Conservation (phyloP, 192 early-diverging fungal genomes). For the Borealophlyctis nickersoniae region DNA sequence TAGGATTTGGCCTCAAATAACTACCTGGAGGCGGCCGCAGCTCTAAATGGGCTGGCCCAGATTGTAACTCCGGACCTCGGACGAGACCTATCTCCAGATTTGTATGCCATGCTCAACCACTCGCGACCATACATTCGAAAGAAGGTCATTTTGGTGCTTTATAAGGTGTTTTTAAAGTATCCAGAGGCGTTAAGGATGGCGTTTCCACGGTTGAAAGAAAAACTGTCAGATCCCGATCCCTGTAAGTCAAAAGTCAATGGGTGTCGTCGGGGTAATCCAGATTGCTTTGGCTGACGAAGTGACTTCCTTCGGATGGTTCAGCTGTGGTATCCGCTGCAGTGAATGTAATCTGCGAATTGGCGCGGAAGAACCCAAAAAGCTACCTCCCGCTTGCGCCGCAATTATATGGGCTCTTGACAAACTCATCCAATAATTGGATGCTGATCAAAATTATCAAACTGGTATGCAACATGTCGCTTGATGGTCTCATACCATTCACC, state of each 20-base stretch:
- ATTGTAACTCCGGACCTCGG: constrained; percentile 91
- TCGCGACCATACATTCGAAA: constrained; percentile 93
- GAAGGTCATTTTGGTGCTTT: constrained; percentile 82
- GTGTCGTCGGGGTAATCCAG: no score
- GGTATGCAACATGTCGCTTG: constrained; percentile 39
- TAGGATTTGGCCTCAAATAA: constrained; percentile 86
- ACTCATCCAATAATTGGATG: constrained; percentile 97
- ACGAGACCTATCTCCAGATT: constrained; percentile 80
- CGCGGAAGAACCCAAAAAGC: constrained; percentile 84
- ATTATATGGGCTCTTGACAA: constrained; percentile 84
- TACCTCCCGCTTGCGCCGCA: constrained; percentile 94
- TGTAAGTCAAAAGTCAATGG: constrained; percentile 50
- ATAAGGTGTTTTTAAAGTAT: constrained; percentile 85
- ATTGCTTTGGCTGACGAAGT: background rate
- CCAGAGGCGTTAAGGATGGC: constrained; percentile 75
- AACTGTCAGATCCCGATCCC: constrained; percentile 87
- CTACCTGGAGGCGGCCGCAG: constrained; percentile 79
- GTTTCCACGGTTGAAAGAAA: constrained; percentile 81
- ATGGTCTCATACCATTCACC: background rate
- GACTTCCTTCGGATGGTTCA: constrained; percentile 18
- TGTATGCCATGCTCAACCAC: constrained; percentile 83
- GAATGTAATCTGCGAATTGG: constrained; percentile 95
- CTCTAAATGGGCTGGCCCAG: constrained; percentile 86
- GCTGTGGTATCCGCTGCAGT: constrained; percentile 91
- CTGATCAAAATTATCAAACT: constrained; percentile 99